A percentile compares a stretch with the other conserved stretches of the same genome.
Conservation (phyloP, 108 stramenopile species). For the Fragilariopsis cylindrus region DNA sequence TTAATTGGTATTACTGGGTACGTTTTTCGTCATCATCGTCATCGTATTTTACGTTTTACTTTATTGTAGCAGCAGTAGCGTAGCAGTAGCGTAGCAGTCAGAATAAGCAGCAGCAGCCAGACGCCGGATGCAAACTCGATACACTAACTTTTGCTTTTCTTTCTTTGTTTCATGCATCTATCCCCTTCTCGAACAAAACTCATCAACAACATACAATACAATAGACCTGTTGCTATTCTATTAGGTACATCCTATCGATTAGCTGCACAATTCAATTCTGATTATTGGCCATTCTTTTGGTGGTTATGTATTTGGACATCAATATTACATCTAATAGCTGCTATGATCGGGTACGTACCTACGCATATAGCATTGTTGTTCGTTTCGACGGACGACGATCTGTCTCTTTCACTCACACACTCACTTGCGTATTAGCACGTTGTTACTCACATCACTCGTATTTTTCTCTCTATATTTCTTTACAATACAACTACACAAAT, state of each 20-base stretch:
- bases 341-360: conserved; percentile 33
- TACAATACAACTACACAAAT: too few species aligned
- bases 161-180: not conserved
- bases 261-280: conserved; percentile 42
- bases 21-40: not conserved
- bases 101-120: too few species aligned
- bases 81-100: too few species aligned
- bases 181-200: not conserved
- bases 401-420: too few species aligned
- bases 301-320: conserved; percentile 62
- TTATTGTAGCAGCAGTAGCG: too few species aligned
- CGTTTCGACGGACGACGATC: not conserved
- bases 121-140: too few species aligned
- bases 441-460: too few species aligned
- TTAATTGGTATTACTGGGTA: conserved; percentile 61
- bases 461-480: too few species aligned
- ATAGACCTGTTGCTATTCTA: conserved; percentile 54
- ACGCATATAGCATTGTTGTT: not conserved
- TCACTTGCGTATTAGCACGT: too few species aligned
- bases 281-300: conserved; percentile 64
- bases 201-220: not conserved
- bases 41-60: too few species aligned
- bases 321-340: conserved; percentile 37
- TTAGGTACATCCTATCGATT: conserved; percentile 50
- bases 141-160: not conserved